Evolutionary conservation across 2,329 filamentous ascomycete species (phyloP), one percentile per base, ranked within the genome.

Genomic region (Nannizziopsis arthrosporioides): DNA sequence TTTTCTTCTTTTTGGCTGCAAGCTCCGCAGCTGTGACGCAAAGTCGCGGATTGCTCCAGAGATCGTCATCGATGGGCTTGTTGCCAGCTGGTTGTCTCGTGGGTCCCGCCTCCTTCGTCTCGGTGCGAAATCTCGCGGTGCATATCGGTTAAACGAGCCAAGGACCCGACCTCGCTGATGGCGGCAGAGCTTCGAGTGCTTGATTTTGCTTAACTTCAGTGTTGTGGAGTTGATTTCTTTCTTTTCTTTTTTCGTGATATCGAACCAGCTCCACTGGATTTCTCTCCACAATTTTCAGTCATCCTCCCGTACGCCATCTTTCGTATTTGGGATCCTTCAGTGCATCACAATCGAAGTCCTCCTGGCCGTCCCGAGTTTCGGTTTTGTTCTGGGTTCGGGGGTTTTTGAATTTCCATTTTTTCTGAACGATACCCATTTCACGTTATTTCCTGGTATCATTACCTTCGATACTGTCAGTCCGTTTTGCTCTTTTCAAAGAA

Each of bases 191-290:
- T 53, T 53, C 41, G 38, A 19, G 44, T 51, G 53, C 53, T 54
- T 54, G 51, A 49, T 54, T 53, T 51, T 51, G 48, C 44, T 46
- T 47, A 39, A 27, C 42, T 44, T 37, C 42, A 12, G 27, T 38
- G 1, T 11, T 10, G 32, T 15, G 44, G n/a, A 32, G 19, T 30
- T 22, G 15, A 12, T 41, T 49, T 32, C 35, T 51, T 42, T 22
- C 42, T 48, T 44, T 35, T 48, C 22, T 40, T 49, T 41, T 2
- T 34, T 37, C 31, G 8, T 17, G 12, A 14, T 10, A 18, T 17
- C 30, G 15, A 12, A 32, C 22, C n/a, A 18, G 18, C 8, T 38
- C n/a, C 35, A 32, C 35, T 14, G 11, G n/a, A 18, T 27, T 27
- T 27, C 22, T n/a, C n/a, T n/a, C n/a, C n/a, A n/a, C n/a, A n/a